Evolutionary conservation across 129 eudicot genomes (phyloP).

Genomic region (Ambrosia trifida): DNA sequence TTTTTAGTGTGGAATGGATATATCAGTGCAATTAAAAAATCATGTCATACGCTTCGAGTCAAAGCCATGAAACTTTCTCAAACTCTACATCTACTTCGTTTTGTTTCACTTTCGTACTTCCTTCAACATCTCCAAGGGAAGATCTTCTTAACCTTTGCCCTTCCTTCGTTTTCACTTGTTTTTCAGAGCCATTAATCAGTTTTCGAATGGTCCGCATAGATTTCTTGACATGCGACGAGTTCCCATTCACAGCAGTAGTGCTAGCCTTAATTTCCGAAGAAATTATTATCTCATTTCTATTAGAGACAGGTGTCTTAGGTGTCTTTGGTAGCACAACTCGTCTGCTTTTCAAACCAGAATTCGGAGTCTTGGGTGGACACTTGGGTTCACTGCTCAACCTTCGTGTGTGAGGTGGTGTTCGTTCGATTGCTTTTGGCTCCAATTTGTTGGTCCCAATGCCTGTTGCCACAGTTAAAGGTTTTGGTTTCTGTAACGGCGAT

Average conservation of each 20-base stretch:
- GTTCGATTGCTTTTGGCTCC: constrained; percentile 40
- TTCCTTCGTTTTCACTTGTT: constrained; percentile 37
- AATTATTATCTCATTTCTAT: constrained; percentile 25
- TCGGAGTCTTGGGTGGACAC: not conserved
- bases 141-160: too few relatives aligned
- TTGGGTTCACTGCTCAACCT: too few relatives aligned
- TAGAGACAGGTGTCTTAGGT: not conserved
- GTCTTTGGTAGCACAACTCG: not conserved
- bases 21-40: too few relatives aligned
- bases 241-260: constrained; percentile 39
- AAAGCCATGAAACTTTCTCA: too few relatives aligned
- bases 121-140: too few relatives aligned
- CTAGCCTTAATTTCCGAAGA: constrained; percentile 35
- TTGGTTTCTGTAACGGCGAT: constrained; percentile 44
- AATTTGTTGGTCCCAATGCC: too few relatives aligned
- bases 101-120: too few relatives aligned
- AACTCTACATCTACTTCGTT: too few relatives aligned
- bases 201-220: constrained; percentile 89
- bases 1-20: too few relatives aligned
- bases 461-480: too few relatives aligned
- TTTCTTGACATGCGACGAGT: constrained; percentile 59
- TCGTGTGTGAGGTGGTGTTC: constrained; percentile 50
- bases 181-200: constrained; percentile 80
- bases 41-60: too few relatives aligned
- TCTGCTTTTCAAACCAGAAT: constrained; percentile 25